Conservation (phyloP, 257 asterid genomes). For the Forsythia viridissima region DNA sequence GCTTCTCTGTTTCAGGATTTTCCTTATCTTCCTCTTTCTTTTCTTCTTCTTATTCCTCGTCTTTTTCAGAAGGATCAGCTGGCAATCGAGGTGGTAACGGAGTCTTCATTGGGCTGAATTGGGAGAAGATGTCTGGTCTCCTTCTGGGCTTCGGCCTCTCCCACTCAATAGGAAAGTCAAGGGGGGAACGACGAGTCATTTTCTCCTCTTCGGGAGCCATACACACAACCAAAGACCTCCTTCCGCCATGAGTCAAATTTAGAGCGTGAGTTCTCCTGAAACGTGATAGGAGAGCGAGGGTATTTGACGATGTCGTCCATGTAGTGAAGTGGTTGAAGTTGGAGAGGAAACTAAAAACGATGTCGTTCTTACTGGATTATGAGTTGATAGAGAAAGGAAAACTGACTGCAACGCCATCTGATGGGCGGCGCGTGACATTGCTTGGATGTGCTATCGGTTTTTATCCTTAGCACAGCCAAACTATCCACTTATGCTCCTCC, state of each 20-base stretch:
- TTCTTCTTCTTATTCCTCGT: slow-evolving; percentile 75
- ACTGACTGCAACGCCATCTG: slow-evolving; percentile 49
- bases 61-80: slow-evolving; percentile 63
- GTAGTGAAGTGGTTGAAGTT: slow-evolving; percentile 32
- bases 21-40: slow-evolving; percentile 62
- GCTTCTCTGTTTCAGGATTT: slow-evolving; percentile 51
- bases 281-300: slow-evolving; percentile 27
- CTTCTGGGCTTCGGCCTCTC: slow-evolving; percentile 73
- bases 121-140: slow-evolving; percentile 81
- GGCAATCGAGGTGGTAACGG: slow-evolving; percentile 88
- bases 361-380: slow-evolving; percentile 32
- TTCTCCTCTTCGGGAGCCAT: no score
- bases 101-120: slow-evolving; percentile 91
- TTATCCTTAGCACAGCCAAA: slow-evolving; percentile 7
- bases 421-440: slow-evolving; percentile 37
- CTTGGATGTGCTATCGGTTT: slow-evolving; percentile 7
- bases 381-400: slow-evolving; percentile 35
- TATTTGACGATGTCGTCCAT: slow-evolving; percentile 9
- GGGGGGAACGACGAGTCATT: slow-evolving; percentile 95
- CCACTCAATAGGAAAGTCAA: slow-evolving; percentile 56
- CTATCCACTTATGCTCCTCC: slow-evolving; percentile 15
- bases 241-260: slow-evolving; percentile 24
- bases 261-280: background rate
- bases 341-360: slow-evolving; percentile 21
- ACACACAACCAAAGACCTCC: slow-evolving; percentile 59